phyloP scores from a whole-genome alignment of 768 basidiomycete genomes.

The Scleroderma citrinum region DNA sequence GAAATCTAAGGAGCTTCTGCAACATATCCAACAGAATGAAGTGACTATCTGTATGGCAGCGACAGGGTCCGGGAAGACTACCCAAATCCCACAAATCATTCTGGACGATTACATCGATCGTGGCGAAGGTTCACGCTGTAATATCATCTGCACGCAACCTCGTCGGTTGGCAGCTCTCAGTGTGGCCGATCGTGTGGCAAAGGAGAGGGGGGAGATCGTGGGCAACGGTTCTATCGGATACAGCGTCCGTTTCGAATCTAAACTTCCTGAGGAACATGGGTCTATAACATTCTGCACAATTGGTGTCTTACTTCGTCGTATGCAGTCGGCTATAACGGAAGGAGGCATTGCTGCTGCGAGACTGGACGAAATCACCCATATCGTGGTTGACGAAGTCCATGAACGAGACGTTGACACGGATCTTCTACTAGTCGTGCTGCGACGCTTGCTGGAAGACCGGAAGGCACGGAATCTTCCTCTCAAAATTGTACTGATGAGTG shows the following conservation, averaged over 20 bases:
- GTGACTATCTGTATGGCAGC: constrained; percentile 88
- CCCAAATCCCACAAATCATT: constrained; percentile 89
- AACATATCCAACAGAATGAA: constrained; percentile 67
- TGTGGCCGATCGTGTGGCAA: constrained; percentile 86
- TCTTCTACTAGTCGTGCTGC: constrained; percentile 81
- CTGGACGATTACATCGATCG: constrained; percentile 75
- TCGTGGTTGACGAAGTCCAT: constrained; percentile 94
- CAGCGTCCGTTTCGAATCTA: constrained; percentile 86
- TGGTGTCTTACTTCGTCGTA: constrained; percentile 80
- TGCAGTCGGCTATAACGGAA: constrained; percentile 67
- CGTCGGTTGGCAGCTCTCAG: constrained; percentile 87
- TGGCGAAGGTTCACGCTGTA: constrained; percentile 79
- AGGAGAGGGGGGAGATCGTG: constrained; percentile 70
- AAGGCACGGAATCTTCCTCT: constrained; percentile 63
- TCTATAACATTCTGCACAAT: constrained; percentile 91
- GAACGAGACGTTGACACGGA: constrained; percentile 95
- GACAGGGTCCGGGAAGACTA: constrained; percentile 92
- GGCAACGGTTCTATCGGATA: constrained; percentile 76
- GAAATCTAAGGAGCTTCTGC: constrained; percentile 58
- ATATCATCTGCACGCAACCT: constrained; percentile 91
- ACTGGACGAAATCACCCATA: constrained; percentile 80
- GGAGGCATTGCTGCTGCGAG: constrained; percentile 27
- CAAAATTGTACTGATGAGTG: constrained; percentile 92
- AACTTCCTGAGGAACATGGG: constrained; percentile 72
- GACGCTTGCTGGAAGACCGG: constrained; percentile 72